Evolutionary conservation across 495 filamentous ascomycete species (phyloP), one percentile per base, ranked within the genome.

Genomic region (Chlorociboria aeruginascens): DNA sequence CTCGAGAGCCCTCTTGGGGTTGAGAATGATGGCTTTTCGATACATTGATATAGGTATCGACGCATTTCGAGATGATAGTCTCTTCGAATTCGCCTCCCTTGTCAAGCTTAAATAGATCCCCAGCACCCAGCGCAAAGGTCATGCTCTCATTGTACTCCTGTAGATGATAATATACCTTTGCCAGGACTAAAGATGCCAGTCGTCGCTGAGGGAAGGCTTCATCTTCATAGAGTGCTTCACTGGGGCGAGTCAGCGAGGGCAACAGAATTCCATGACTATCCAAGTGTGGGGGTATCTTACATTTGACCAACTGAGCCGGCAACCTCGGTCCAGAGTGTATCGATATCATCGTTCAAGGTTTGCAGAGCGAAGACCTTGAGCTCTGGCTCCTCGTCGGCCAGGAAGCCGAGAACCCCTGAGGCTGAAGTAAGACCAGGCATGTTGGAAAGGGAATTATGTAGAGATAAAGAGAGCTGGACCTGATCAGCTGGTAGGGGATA

Each of bases 91-190:
- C 93, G 62, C 89, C 86, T 41, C 83, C 81, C 46, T 82, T 78
- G 53, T 95, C 85, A 48, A 99, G 73, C 69, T 92, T 82, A 71
- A 99, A 96, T 20, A 96, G 76, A 56, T 95, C 89, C 33, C 93
- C 93, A 14, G 93, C 90, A 31, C 87, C 89, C 10, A 99, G 76
- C 43, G 93, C 93, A 67, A 99, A 95, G 17, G 85, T 83, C 93
- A 99, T 97, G 65, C 89, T 95, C 74, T 97, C 92, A 61, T 96
- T 89, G 69, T 97, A 97, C 66, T 94, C 93, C 68, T 93, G 86
- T 40, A 99, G 79, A 61, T 99, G 90, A 63, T 96, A 99, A 67
- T 97, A 99, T 53, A 97, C 87, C 72, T 97, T 97, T 50, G 93
- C 84, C 43, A 89, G 84, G 41, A 99, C 89, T 29, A 99, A 73